Conservation (phyloP, 495 filamentous ascomycete genomes). For the Rhizodiscina lignyota region DNA sequence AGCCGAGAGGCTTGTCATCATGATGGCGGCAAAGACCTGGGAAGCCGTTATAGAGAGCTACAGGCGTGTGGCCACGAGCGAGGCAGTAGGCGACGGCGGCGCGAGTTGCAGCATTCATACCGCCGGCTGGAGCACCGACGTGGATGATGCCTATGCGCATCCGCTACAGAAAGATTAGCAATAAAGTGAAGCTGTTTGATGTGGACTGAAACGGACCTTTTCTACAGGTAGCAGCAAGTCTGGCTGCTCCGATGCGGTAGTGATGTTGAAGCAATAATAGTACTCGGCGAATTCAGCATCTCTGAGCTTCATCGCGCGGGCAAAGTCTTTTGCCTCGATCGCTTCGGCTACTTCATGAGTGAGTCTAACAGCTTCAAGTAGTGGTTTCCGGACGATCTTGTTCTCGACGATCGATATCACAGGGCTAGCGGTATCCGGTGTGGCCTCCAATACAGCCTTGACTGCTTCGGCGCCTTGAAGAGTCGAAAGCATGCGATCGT, state of each 20-base stretch:
- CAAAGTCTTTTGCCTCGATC: conserved; percentile 71
- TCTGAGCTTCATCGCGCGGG: conserved; percentile 65
- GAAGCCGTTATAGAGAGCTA: conserved; percentile 95
- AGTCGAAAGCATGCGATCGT: conserved; percentile 86
- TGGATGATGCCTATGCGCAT: conserved; percentile 94
- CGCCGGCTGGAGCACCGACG: conserved; percentile 94
- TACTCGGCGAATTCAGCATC: conserved; percentile 93
- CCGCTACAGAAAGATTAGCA: conserved; percentile 29
- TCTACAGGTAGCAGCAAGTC: conserved; percentile 46
- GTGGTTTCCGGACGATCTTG: conserved; percentile 78
- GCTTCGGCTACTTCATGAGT: conserved; percentile 70
- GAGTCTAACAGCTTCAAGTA: conserved; percentile 73
- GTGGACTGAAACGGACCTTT: conserved; percentile 37
- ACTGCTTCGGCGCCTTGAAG: conserved; percentile 94
- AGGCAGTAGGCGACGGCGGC: conserved; percentile 93
- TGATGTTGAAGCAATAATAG: conserved; percentile 75
- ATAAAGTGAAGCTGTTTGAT: background rate
- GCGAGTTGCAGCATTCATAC: conserved; percentile 94
- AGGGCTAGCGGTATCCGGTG: conserved; percentile 74
- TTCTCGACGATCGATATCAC: conserved; percentile 96
- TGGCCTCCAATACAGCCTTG: conserved; percentile 83
- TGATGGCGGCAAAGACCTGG: conserved; percentile 88
- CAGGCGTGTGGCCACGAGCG: conserved; percentile 76
- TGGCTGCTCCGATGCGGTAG: conserved; percentile 53
- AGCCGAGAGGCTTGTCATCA: conserved; percentile 57